These are phyloP conservation scores for Arthroderma uncinatum DNA, from an alignment of 2,329 filamentous ascomycete species.

Conservation along the genomic window DNA sequence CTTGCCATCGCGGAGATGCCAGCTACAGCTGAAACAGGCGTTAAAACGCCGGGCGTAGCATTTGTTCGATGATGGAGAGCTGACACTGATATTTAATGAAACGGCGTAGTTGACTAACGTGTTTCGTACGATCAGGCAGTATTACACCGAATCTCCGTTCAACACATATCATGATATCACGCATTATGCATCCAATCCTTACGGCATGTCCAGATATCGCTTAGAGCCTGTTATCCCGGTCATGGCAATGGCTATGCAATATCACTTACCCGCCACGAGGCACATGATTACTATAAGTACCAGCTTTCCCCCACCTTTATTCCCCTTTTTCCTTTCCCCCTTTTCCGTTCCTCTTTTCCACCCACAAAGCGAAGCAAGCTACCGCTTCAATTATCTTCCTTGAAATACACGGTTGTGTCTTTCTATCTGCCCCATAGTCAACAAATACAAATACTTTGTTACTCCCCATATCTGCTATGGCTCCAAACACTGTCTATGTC, in stretches of 20 bases:
- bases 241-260: neutral
- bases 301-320: neutral
- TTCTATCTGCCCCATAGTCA: neutral
- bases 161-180: too few relatives aligned
- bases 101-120: too few relatives aligned
- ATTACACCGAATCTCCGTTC: too few relatives aligned
- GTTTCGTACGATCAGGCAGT: too few relatives aligned
- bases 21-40: too few relatives aligned
- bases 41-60: too few relatives aligned
- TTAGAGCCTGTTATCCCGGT: neutral
- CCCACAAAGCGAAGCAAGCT: neutral
- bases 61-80: too few relatives aligned
- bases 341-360: neutral
- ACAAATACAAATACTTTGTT: neutral
- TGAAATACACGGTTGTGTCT: neutral
- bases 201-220: neutral
- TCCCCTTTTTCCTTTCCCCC: neutral
- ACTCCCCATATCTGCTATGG: neutral
- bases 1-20: too few relatives aligned
- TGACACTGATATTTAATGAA: too few relatives aligned
- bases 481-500: conserved; percentile 21
- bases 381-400: neutral
- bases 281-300: neutral
- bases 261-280: neutral
- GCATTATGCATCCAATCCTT: too few relatives aligned